Evolutionary conservation across 2,329 filamentous ascomycete genomes (phyloP), one percentile per base, ranked within the genome.

Genomic region (Magnaporthiopsis rhizophila): DNA sequence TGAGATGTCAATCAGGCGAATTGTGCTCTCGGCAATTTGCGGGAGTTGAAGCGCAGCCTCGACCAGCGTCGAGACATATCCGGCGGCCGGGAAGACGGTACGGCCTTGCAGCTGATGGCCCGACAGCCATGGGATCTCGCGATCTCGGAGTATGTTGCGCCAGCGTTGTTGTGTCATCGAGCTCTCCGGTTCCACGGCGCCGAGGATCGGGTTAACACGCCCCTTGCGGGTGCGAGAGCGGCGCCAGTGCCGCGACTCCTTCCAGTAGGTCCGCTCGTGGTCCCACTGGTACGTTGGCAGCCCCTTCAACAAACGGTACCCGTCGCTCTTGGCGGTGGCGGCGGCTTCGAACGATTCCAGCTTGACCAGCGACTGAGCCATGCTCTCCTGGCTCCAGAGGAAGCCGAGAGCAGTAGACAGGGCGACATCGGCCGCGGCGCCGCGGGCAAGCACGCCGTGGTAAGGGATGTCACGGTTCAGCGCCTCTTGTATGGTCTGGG

Each of bases 101-200:
- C 76, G 67, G 0, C 70, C 69, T n/a, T 76, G 71, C n/a, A 72
- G 26, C 9, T 68, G 64, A 36, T 82, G 79, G 7, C 78, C 74
- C 1, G 66, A 56, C 1, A 81, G 67, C 80, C 79, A 82, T 0
- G 71, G 67, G 0, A 74, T 63, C 34, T 76, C 71, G 0, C 61
- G 57, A 0, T 67, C 64, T 2, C 65, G 65, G 18, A 74, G 65
- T 4, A 69, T 30, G 58, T 73, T 71, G 3, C 62, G 34, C 72
- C 71, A 74, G 12, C 68, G 65, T 3, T 74, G 72, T 3, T 71
- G 68, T 12, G 72, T 62, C 1, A 72, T 70, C 7, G 62, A 45
- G 38, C 24, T 26, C 24, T 66, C 59, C 28, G 36, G 59, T 28
- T 34, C n/a, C n/a, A 53, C 18, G 15, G 36, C 30, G 9, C 67